Evolutionary conservation across 1,284 basidiomycete genomes (phyloP).

Genomic region (Ceratobasidium sp.): DNA sequence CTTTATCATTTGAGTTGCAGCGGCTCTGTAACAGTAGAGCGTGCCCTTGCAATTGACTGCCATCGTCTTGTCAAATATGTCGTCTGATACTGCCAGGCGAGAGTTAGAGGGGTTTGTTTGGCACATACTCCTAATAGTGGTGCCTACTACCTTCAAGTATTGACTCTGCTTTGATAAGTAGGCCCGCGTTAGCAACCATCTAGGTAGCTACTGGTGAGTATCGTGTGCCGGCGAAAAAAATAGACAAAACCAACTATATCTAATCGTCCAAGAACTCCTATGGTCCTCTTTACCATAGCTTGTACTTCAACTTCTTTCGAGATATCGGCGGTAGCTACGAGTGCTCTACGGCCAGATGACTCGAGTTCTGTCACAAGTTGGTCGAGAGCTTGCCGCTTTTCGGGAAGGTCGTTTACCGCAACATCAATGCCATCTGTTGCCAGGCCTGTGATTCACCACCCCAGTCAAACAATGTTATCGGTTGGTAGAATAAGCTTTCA

Average conservation of each 20-base stretch:
- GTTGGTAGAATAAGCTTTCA: not conserved
- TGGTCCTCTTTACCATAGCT: conserved; percentile 48
- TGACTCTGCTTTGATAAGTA: conserved; percentile 5
- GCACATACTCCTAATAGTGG: not conserved
- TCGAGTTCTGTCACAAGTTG: conserved; percentile 43
- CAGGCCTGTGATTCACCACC: conserved; percentile 51
- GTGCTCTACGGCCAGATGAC: conserved; percentile 49
- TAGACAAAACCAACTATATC: conserved; percentile 4
- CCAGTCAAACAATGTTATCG: too few species aligned
- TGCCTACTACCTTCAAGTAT: conserved; percentile 9
- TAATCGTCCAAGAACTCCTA: conserved; percentile 49
- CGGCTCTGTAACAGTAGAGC: conserved; percentile 60
- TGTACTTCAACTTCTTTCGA: conserved; percentile 51
- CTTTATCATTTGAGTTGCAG: conserved; percentile 57
- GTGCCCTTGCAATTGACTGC: conserved; percentile 58
- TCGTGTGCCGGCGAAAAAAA: not conserved
- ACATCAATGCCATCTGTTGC: conserved; percentile 61
- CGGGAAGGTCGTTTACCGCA: conserved; percentile 59
- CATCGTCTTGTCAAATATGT: conserved; percentile 51
- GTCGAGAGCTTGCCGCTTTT: conserved; percentile 52
- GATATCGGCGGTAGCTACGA: conserved; percentile 50
- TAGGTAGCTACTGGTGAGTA: conserved; percentile 15
- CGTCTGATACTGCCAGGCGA: conserved; percentile 11
- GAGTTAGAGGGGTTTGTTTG: not conserved
- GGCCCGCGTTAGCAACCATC: conserved; percentile 53